Evolutionary conservation across 2,329 filamentous ascomycete species (phyloP), one percentile per base, ranked within the genome.

Genomic region (Venturia aucupariae): DNA sequence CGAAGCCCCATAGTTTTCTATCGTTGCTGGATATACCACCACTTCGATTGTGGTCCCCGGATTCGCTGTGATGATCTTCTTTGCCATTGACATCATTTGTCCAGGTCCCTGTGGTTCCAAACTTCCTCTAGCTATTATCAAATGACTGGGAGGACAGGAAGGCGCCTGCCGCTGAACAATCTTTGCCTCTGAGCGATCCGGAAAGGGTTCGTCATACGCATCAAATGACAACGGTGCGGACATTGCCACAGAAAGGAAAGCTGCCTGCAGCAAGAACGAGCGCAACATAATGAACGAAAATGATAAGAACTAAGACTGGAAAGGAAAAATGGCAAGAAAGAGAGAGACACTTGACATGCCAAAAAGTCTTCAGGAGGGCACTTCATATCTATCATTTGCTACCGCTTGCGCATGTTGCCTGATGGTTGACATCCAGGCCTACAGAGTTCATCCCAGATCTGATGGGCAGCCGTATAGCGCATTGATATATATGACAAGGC

Each of bases 1-100:
- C 30, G 41, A 46, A 35, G 42, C 60, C 6, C 30, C 60, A 22
- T 62, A 62, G 8, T 62, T 62, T 27, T 62, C 60, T 24, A 51
- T 51, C 22, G 39, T 62, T 22, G 60, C 60, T 22, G 60, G 60
- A 51, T 62, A 62, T 13, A 62, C 60, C 19, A 62, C 42, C 3
- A 24, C 17, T 22, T 62, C 41, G 17, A 62, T 30, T 7, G 60
- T 62, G 3, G 39, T 62, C 6, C 60, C 60, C 15, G 60, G 60
- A 38, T 48, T 62, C 5, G 19, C 38, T 13, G 24, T 22, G n/a
- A 62, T 48, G 22, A 62, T 48, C 41, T 51, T 46, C 11, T 48
- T 27, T 22, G 60, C 60, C n/a, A 62, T 22, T 5, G 57, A 24
- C 35, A 60, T 60, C n/a, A 60, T 17, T 22, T 38, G 39, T 3